Evolutionary conservation across 1,139 yeast genomes (phyloP).

Genomic region (Hyphopichia wangnamkhiaoensis): DNA sequence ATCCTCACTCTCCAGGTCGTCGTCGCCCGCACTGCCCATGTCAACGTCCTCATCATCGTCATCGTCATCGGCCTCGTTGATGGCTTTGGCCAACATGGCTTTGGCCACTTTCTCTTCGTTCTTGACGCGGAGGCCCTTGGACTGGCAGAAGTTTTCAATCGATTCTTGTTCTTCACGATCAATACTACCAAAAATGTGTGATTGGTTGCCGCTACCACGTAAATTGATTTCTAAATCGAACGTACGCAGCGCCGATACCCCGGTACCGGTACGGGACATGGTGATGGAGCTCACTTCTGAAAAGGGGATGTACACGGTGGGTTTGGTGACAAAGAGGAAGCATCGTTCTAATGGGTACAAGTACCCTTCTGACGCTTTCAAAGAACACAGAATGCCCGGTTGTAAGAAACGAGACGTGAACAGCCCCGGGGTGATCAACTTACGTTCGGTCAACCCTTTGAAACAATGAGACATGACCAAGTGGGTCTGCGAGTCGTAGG

Average conservation of each 20-base stretch:
- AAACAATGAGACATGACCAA: conserved; percentile 86
- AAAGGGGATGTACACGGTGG: conserved; percentile 88
- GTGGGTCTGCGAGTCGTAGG: conserved; percentile 82
- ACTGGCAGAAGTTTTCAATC: conserved; percentile 73
- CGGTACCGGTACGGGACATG: conserved; percentile 87
- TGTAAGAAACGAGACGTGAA: conserved; percentile 72
- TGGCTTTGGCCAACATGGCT: conserved; percentile 72
- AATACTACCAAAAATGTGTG: conserved; percentile 86
- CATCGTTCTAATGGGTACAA: conserved; percentile 89
- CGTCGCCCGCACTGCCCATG: conserved; percentile 74
- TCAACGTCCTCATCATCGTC: conserved; percentile 59
- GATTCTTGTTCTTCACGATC: conserved; percentile 86
- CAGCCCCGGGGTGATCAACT: conserved; percentile 84
- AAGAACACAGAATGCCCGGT: conserved; percentile 87
- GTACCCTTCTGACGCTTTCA: conserved; percentile 94
- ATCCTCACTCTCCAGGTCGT: conserved; percentile 68
- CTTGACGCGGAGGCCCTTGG: conserved; percentile 77
- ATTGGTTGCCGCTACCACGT: conserved; percentile 57
- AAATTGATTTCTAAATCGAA: conserved; percentile 85
- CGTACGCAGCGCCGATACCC: conserved; percentile 78
- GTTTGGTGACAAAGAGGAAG: conserved; percentile 88
- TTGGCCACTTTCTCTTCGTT: conserved; percentile 91
- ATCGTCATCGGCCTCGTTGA: conserved; percentile 70
- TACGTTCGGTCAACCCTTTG: conserved; percentile 85
- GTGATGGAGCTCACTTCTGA: conserved; percentile 75